These are phyloP conservation scores for Hypoxylon intermedium DNA, from an alignment of 495 filamentous ascomycete species.

Conservation along the genomic window DNA sequence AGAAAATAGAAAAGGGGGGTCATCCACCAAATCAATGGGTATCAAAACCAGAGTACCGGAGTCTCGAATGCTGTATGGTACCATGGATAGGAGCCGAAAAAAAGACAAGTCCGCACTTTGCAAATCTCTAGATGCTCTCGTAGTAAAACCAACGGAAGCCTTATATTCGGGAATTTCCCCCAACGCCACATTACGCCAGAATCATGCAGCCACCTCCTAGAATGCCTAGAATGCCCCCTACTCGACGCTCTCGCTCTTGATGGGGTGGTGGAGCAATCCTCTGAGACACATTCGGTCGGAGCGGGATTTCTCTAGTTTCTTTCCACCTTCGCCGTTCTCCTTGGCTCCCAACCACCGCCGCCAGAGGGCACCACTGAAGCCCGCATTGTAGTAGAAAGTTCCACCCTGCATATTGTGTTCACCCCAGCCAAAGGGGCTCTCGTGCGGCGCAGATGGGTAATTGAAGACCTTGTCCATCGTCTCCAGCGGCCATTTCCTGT, in stretches of 20 bases:
- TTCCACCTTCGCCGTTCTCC: constrained; percentile 54
- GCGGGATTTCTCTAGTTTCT: constrained; percentile 42
- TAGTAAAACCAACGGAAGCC: constrained; percentile 15
- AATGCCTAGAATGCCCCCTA: constrained; percentile 1
- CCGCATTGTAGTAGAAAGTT: constrained; percentile 58
- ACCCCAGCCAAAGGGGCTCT: constrained; percentile 58
- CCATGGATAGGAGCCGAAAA: constrained; percentile 13
- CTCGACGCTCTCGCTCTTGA: constrained; percentile 60
- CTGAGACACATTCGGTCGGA: constrained; percentile 82
- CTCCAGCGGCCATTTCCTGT: constrained; percentile 73
- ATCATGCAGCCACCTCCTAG: constrained; percentile 9
- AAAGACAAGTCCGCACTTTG: constrained; percentile 25
- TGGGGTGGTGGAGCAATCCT: constrained; percentile 80
- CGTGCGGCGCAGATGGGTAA: constrained; percentile 56
- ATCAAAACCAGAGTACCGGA: constrained; percentile 27
- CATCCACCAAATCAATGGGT: constrained; percentile 32
- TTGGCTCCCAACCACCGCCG: constrained; percentile 56
- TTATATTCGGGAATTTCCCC: constrained; percentile 4
- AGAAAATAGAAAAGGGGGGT: constrained; percentile 6
- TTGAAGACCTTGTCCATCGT: constrained; percentile 82
- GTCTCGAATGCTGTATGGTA: constrained; percentile 31
- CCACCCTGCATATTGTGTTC: constrained; percentile 58
- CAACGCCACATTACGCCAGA: constrained; percentile 34
- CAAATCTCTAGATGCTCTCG: constrained; percentile 29
- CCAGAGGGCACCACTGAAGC: constrained; percentile 54